Evolutionary conservation across 805 yeast genomes (phyloP).

Genomic region (Komagataella pseudopastoris): DNA sequence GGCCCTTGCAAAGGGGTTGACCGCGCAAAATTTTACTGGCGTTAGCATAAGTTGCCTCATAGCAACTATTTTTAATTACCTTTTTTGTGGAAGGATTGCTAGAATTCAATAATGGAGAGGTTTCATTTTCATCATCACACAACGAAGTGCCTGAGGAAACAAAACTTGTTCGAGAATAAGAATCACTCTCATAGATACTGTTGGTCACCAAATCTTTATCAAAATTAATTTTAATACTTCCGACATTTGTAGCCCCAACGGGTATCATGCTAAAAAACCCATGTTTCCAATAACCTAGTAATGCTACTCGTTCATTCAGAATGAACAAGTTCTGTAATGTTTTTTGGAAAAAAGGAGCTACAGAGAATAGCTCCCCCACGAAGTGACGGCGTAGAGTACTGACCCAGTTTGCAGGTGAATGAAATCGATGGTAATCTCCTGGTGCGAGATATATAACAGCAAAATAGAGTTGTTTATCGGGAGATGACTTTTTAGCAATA

Average conservation of each 20-base stretch:
- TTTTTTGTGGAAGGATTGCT: conserved; percentile 14
- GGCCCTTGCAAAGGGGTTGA: conserved; percentile 78
- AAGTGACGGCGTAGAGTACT: conserved; percentile 87
- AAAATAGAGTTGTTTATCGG: conserved; percentile 51
- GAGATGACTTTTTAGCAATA: conserved; percentile 6
- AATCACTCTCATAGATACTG: conserved; percentile 44
- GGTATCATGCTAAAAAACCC: conserved; percentile 99
- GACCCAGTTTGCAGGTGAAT: conserved; percentile 95
- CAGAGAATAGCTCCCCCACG: conserved; percentile 89
- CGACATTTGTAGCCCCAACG: conserved; percentile 98
- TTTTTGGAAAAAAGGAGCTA: conserved; percentile 91
- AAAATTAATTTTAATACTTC: conserved; percentile 82
- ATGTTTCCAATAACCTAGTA: conserved; percentile 90
- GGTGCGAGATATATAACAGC: conserved; percentile 95
- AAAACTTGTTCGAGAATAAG: conserved; percentile 5
- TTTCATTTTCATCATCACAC: conserved; percentile 3
- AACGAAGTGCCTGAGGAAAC: conserved; percentile 2
- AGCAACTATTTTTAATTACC: conserved; percentile 65
- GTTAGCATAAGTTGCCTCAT: conserved; percentile 82
- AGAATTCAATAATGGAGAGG: neutral
- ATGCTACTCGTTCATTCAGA: conserved; percentile 87
- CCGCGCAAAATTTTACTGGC: conserved; percentile 75
- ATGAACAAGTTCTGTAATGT: conserved; percentile 80
- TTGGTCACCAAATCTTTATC: conserved; percentile 86
- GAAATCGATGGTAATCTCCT: conserved; percentile 96